A percentile compares a stretch with the other conserved stretches of the same genome.
Evolutionary conservation across 495 filamentous ascomycete genomes (phyloP).

Genomic region (Aspergillus bridgeri): DNA sequence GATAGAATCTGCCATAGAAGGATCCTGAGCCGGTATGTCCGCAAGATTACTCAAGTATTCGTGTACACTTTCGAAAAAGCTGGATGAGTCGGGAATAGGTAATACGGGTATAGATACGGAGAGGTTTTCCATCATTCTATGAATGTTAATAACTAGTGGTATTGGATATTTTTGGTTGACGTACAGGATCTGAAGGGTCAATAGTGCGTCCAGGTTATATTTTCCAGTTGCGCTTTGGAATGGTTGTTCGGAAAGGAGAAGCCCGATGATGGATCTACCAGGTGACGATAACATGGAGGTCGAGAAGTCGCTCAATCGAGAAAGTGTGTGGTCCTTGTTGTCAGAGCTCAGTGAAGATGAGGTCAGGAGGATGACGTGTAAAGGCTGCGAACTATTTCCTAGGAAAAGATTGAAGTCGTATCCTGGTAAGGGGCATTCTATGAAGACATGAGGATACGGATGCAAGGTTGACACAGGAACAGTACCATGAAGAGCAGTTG

Average conservation of each 20-base stretch:
- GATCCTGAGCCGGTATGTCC: constrained; percentile 15
- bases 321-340: constrained; percentile 21
- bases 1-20: constrained; percentile 15
- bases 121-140: constrained; percentile 22
- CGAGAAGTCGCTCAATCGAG: constrained; percentile 48
- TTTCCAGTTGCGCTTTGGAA: constrained; percentile 14
- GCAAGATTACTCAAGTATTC: constrained; percentile 23
- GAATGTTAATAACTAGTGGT: neutral
- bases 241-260: constrained; percentile 43
- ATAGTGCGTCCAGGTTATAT: constrained; percentile 20
- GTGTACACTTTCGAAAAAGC: constrained; percentile 25
- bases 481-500: constrained; percentile 45
- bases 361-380: constrained; percentile 54
- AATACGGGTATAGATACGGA: constrained; percentile 24
- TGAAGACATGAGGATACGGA: neutral
- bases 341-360: constrained; percentile 36
- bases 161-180: neutral
- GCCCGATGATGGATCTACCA: constrained; percentile 45
- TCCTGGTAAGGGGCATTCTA: constrained; percentile 6
- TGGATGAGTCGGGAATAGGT: constrained; percentile 26
- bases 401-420: constrained; percentile 18
- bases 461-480: neutral
- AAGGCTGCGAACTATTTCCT: constrained; percentile 5
- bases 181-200: constrained; percentile 34
- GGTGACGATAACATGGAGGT: constrained; percentile 29